Base-by-base conservation (phyloP, 352 stramenopile genomes). In the Globisporangium camurandrum region DNA sequence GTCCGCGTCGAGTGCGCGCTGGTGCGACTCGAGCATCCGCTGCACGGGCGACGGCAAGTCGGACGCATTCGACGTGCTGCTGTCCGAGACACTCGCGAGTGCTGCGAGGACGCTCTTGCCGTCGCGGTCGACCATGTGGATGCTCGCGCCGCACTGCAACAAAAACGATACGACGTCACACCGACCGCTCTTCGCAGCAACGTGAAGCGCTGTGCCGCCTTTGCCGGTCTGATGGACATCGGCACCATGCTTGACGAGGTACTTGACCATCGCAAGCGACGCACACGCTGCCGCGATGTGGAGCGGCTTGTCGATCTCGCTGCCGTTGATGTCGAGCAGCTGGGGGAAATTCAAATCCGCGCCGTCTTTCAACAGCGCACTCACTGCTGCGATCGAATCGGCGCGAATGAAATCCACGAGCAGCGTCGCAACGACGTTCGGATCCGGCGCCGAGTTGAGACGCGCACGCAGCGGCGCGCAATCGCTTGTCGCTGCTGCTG, bases 91-190 rank as follows among this genome's bases (percentile, higher is more conserved):
- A 37, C 24, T 22, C 7, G 67, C 62, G 2, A 86, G 26, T 2
- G 61, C 49, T 43, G 86, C 62, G 41, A 85, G 42, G 5, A 88
- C 77, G 2, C 54, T 75, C 47, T 69, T 73, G 4, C 73, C 81
- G 26, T 70, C 42, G 16, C 69, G 66, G 51, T 91, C 68, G 41
- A 59, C 70, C 28, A 68, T 63, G 52, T 64, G 53, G 4, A 84
- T 57, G 50, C 71, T 81, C 6, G 82, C 76, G 28, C 82, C 82
- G 56, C 79, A 90, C 49, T 91, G 69, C 33, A 93, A 48, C 2
- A 93, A 52, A 55, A 91, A 86, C 4, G 75, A 77, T 26, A 85
- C 70, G 0, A 91, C 50, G 51, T 91, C 71, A 62, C 82, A 93
- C n/a, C 82, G 75, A 9, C 75, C 72, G 19, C 49, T 56, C 30